A percentile compares a stretch with the other conserved stretches of the same genome.
phyloP scores from a whole-genome alignment of 1,139 yeast genomes.

The Yamadazyma sp. region DNA sequence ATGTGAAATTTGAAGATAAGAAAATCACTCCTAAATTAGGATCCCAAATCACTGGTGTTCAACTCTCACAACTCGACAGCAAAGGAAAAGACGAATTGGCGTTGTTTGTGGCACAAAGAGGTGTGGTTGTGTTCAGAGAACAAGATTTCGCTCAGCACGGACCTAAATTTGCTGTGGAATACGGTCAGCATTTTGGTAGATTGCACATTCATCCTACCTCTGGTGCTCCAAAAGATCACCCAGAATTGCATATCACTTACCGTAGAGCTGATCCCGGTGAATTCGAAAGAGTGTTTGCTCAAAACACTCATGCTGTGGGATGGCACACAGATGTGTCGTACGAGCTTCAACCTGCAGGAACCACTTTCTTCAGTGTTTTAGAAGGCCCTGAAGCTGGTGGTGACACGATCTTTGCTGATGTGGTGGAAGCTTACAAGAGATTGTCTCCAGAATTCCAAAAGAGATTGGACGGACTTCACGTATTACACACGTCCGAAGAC shows the following conservation, averaged over 20 bases:
- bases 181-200: slow-evolving; percentile 63
- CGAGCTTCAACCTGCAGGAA: slow-evolving; percentile 64
- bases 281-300: slow-evolving; percentile 31
- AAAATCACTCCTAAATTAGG: slow-evolving; percentile 61
- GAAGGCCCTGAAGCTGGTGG: slow-evolving; percentile 66
- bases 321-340: slow-evolving; percentile 72
- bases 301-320: slow-evolving; percentile 28
- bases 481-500: slow-evolving; percentile 62
- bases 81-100: slow-evolving; percentile 61
- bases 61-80: slow-evolving; percentile 47
- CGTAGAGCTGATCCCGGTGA: slow-evolving; percentile 43
- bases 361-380: slow-evolving; percentile 55
- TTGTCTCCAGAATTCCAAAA: slow-evolving; percentile 58
- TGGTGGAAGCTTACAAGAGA: slow-evolving; percentile 59
- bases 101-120: slow-evolving; percentile 56
- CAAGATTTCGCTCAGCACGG: slow-evolving; percentile 59
- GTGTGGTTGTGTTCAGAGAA: slow-evolving; percentile 63
- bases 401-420: slow-evolving; percentile 62
- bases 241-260: slow-evolving; percentile 60
- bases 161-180: slow-evolving; percentile 46
- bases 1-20: slow-evolving; percentile 24
- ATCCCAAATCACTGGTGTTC: slow-evolving; percentile 55
- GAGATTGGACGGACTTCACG: slow-evolving; percentile 54
- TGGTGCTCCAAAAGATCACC: slow-evolving; percentile 55
- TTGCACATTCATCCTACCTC: slow-evolving; percentile 71